Evolutionary conservation across 441 rosid genomes (phyloP), one percentile per base, ranked within the genome.

Genomic region (Flueggea neowawraea): DNA sequence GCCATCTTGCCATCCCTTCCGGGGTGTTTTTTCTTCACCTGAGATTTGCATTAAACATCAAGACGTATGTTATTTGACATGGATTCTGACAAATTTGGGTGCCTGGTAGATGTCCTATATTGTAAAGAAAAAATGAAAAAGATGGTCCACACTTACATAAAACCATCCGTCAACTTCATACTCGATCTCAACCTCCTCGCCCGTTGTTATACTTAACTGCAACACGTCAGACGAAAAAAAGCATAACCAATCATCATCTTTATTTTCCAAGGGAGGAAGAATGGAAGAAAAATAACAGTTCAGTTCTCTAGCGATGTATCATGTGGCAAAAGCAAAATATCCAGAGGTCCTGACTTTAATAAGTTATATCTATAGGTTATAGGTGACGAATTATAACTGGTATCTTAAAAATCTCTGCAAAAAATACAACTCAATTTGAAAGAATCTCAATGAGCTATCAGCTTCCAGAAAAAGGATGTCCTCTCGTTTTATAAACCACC

Each of bases 101-200:
- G 41, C 4, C 41, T 8, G 4, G 4, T 5, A 36, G 41, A 36
- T 36, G 41, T 36, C 45, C 8, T 1, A 43, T 11, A 43, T 1
- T 47, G 50, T 4, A 2, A 10, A 47, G 14, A 47, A 5, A 45
- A 45, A 10, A 47, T 47, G n/a, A 47, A 14, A 47, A 47, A 0
- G 2, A 47, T 47, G 14, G 4, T 41, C 61, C 13, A 60, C 63
- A 87, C 98, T 89, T 85, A 95, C 99, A 72, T 91, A 90, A 78
- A 85, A 91, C 97, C 99, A 95, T 51, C 98, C 99, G 72, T 95
- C 99, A 36, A 95, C 98, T 82, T 95, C 99, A 36, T 95, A 83
- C 69, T 91, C 98, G 36, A 95, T 91, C 74, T 90, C 97, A 61
- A 95, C 66, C 79, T 88, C 96, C 71, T 95, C 99, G 64, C 95